Evolutionary conservation across 1,139 yeast genomes (phyloP).

Genomic region (Blastobotrys apis): DNA sequence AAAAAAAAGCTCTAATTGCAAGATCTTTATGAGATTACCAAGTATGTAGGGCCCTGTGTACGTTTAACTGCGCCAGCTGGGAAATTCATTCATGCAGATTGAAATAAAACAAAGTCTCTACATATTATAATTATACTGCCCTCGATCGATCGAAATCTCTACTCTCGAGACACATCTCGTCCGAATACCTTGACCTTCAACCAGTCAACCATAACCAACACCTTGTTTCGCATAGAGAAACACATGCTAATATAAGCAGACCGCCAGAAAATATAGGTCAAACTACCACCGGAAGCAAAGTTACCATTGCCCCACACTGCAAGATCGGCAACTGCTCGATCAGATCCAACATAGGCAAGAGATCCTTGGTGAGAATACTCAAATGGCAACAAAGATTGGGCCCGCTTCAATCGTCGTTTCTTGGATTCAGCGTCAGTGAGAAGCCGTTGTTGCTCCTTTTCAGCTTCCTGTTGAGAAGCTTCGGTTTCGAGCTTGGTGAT

Average conservation of each 20-base stretch:
- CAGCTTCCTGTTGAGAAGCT: slow-evolving; percentile 38
- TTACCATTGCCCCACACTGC: slow-evolving; percentile 79
- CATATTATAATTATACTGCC: too few relatives aligned
- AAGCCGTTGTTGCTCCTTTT: slow-evolving; percentile 31
- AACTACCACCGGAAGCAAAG: slow-evolving; percentile 76
- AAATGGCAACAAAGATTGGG: slow-evolving; percentile 70
- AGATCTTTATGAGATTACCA: too few relatives aligned
- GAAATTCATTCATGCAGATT: too few relatives aligned
- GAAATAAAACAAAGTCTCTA: too few relatives aligned
- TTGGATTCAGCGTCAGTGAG: slow-evolving; percentile 38
- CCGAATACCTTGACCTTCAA: slow-evolving; percentile 80
- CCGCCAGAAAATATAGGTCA: slow-evolving; percentile 92
- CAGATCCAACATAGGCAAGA: slow-evolving; percentile 72
- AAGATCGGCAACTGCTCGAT: slow-evolving; percentile 89
- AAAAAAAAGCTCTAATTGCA: too few relatives aligned
- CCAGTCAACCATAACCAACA: slow-evolving; percentile 85
- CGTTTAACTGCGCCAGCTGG: too few relatives aligned
- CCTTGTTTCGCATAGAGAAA: slow-evolving; percentile 81
- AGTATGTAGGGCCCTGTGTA: too few relatives aligned
- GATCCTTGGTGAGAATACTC: slow-evolving; percentile 62
- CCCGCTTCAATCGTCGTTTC: slow-evolving; percentile 45
- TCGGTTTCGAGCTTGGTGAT: slow-evolving; percentile 37
- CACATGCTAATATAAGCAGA: slow-evolving; percentile 91
- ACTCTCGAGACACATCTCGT: slow-evolving; percentile 58
- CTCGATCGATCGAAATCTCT: too few relatives aligned